A percentile compares a stretch with the other conserved stretches of the same genome.
Conservation (phyloP, 2,329 filamentous ascomycete species). For the Neophaeococcomyces aloes region DNA sequence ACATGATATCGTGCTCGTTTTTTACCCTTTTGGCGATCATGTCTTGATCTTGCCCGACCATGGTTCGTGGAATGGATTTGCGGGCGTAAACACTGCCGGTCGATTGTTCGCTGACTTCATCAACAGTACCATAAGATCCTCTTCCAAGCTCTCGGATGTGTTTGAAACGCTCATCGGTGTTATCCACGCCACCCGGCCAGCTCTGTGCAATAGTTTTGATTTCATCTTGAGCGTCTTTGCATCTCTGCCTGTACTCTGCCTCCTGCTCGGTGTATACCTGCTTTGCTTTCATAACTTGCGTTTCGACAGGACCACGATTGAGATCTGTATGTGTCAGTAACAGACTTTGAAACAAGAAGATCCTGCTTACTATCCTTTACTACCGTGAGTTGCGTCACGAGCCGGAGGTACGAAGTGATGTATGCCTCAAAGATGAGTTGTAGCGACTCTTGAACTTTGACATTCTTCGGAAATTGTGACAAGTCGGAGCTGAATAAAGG, state of each 20-base stretch:
- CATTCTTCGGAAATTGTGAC: background rate
- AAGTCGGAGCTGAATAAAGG: background rate
- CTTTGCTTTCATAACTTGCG: background rate
- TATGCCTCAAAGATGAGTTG: slow-evolving; percentile 2
- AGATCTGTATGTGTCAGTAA: background rate
- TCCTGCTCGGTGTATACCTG: background rate
- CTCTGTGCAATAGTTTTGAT: slow-evolving; percentile 8
- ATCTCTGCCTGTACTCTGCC: background rate
- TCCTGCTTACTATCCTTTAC: background rate
- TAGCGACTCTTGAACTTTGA: slow-evolving; percentile 1
- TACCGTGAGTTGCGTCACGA: background rate
- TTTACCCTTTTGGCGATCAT: slow-evolving; percentile 20
- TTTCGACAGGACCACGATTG: background rate
- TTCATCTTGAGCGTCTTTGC: background rate
- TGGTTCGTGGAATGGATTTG: slow-evolving; percentile 21
- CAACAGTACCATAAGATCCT: slow-evolving; percentile 20
- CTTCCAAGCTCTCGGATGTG: slow-evolving; percentile 16
- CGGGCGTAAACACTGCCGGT: slow-evolving; percentile 24
- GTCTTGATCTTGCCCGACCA: slow-evolving; percentile 16
- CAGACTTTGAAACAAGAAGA: background rate
- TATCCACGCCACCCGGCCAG: slow-evolving; percentile 12
- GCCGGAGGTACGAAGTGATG: background rate
- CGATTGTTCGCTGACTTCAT: slow-evolving; percentile 17
- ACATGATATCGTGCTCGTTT: slow-evolving; percentile 23
- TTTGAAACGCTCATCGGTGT: slow-evolving; percentile 12